These are phyloP conservation scores for Colletotrichum sansevieriae DNA, from an alignment of 2,329 filamentous ascomycete genomes.

Conservation along the genomic window DNA sequence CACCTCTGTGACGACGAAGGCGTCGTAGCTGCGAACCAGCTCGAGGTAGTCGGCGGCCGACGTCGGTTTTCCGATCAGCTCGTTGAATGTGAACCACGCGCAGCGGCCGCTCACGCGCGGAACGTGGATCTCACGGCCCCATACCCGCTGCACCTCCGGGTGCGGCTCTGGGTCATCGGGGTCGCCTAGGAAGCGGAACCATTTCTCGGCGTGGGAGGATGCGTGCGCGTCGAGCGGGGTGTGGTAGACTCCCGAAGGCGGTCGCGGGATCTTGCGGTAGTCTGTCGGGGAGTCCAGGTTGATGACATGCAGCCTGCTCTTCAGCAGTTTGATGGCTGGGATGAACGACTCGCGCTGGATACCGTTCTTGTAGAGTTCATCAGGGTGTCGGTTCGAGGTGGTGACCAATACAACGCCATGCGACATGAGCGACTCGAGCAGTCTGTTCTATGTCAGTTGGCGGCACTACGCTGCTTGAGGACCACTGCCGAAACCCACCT, in stretches of 20 bases:
- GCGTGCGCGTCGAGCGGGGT: constrained; percentile 85
- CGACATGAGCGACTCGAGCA: constrained; percentile 92
- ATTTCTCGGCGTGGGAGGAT: constrained; percentile 86
- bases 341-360: constrained; percentile 96
- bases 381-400: constrained; percentile 95
- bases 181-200: constrained; percentile 95
- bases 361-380: constrained; percentile 97
- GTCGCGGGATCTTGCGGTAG: constrained; percentile 96
- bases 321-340: constrained; percentile 93
- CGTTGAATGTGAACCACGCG: constrained; percentile 92
- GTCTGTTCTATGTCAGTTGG: constrained; percentile 54
- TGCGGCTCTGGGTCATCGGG: constrained; percentile 81
- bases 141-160: constrained; percentile 83
- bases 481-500: constrained; percentile 58
- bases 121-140: constrained; percentile 91
- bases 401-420: constrained; percentile 97
- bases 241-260: constrained; percentile 94
- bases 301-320: constrained; percentile 85
- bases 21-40: constrained; percentile 88
- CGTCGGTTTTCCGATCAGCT: constrained; percentile 89
- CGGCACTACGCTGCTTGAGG: not conserved
- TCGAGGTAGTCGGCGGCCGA: constrained; percentile 97
- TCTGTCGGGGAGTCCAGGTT: constrained; percentile 96
- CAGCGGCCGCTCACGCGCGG: constrained; percentile 89
- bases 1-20: constrained; percentile 91